Evolutionary conservation across 2,329 filamentous ascomycete genomes (phyloP).

Genomic region (Aspergillus ochraceoroseus): DNA sequence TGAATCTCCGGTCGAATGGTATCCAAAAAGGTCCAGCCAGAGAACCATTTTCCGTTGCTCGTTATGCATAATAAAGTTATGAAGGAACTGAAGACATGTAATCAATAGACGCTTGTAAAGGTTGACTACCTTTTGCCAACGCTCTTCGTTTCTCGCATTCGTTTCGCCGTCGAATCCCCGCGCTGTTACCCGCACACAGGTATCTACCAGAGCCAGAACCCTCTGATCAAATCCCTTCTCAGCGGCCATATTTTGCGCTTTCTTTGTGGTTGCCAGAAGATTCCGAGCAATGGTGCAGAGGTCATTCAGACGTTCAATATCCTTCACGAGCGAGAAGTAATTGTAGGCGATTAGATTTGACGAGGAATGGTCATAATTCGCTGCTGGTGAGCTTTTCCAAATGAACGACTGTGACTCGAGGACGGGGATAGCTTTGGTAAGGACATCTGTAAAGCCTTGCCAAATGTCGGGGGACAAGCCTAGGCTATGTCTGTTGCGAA

Average conservation of each 20-base stretch:
- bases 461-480: slow-evolving; percentile 55
- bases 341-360: slow-evolving; percentile 59
- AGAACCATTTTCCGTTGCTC: slow-evolving; percentile 61
- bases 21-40: slow-evolving; percentile 62
- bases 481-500: slow-evolving; percentile 48
- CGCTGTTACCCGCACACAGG: slow-evolving; percentile 60
- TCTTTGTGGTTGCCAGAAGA: slow-evolving; percentile 56
- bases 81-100: slow-evolving; percentile 61
- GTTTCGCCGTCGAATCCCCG: slow-evolving; percentile 61
- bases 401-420: slow-evolving; percentile 59
- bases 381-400: slow-evolving; percentile 53
- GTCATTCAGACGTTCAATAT: slow-evolving; percentile 60
- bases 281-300: slow-evolving; percentile 59
- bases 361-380: slow-evolving; percentile 55
- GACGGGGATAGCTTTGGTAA: slow-evolving; percentile 57
- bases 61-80: slow-evolving; percentile 62
- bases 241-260: slow-evolving; percentile 59
- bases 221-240: slow-evolving; percentile 57
- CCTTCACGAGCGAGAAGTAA: slow-evolving; percentile 55
- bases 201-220: slow-evolving; percentile 57
- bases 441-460: slow-evolving; percentile 54
- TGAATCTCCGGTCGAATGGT: slow-evolving; percentile 46
- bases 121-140: slow-evolving; percentile 62
- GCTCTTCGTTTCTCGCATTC: slow-evolving; percentile 57
- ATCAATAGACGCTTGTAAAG: slow-evolving; percentile 62